Percentiles rank a stretch among this genome's conserved stretches.
Evolutionary conservation across 148 eudicot species (phyloP).

Genomic region (Rheum nobile): DNA sequence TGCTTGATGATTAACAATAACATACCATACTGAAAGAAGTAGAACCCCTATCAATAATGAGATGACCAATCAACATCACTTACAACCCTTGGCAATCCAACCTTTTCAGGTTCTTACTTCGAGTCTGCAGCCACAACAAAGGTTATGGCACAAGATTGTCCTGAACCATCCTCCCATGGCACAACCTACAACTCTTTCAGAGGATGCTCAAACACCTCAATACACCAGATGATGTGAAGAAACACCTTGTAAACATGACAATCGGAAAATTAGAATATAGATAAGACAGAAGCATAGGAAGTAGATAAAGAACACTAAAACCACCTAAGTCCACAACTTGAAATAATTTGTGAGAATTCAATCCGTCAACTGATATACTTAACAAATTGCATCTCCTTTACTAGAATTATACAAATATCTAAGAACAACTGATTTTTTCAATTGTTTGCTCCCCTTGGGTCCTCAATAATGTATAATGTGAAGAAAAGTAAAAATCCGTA

Average conservation of each 20-base stretch:
- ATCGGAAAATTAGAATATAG: neutral
- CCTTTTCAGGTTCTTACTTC: constrained; percentile 17
- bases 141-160: constrained; percentile 56
- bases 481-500: neutral
- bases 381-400: neutral
- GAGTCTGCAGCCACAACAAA: constrained; percentile 49
- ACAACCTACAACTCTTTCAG: constrained; percentile 49
- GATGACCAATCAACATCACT: constrained; percentile 75
- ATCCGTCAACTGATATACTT: neutral
- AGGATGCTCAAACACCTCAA: constrained; percentile 76
- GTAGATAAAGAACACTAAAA: too few relatives aligned
- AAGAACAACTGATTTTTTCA: neutral
- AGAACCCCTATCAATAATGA: neutral
- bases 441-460: neutral
- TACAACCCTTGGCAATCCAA: constrained; percentile 64
- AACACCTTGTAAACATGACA: constrained; percentile 40
- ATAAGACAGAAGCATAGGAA: neutral
- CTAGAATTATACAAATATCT: neutral
- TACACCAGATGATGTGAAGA: constrained; percentile 60
- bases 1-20: neutral
- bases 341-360: neutral
- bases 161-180: constrained; percentile 72
- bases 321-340: too few relatives aligned
- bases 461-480: neutral
- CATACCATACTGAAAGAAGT: neutral